A percentile compares a stretch with the other conserved stretches of the same genome.
Evolutionary conservation across 2,329 filamentous ascomycete genomes (phyloP).

Genomic region (Ascochyta clinopodiicola): DNA sequence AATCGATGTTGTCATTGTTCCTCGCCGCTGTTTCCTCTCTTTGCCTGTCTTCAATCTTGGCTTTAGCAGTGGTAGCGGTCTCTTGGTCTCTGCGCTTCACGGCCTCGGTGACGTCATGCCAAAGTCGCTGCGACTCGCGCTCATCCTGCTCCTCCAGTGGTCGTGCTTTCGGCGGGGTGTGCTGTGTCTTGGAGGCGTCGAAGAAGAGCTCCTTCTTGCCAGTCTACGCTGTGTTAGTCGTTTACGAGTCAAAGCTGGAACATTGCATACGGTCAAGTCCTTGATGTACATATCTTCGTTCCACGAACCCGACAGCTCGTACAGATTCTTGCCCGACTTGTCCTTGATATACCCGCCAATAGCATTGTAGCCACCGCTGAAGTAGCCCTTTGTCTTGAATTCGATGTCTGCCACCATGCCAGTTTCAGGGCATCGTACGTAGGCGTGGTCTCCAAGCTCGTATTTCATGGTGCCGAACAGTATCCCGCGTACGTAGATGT

Average conservation of each 20-base stretch:
- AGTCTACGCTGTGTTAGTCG: slow-evolving; percentile 63
- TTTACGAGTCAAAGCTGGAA: slow-evolving; percentile 1
- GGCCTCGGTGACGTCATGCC: slow-evolving; percentile 80
- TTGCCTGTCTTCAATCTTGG: slow-evolving; percentile 92
- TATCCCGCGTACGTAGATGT: slow-evolving; percentile 98
- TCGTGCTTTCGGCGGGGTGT: slow-evolving; percentile 74
- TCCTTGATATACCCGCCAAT: slow-evolving; percentile 92
- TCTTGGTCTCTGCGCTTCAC: slow-evolving; percentile 87
- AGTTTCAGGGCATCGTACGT: slow-evolving; percentile 87
- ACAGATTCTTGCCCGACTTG: slow-evolving; percentile 84
- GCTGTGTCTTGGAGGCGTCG: slow-evolving; percentile 79
- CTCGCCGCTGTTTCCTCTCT: slow-evolving; percentile 85
- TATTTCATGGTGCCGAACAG: slow-evolving; percentile 99
- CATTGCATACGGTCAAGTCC: slow-evolving; percentile 69
- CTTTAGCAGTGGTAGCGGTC: slow-evolving; percentile 91
- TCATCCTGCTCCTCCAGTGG: slow-evolving; percentile 87
- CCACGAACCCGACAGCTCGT: slow-evolving; percentile 88
- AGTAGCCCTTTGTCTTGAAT: slow-evolving; percentile 98
- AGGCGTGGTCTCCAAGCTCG: slow-evolving; percentile 94
- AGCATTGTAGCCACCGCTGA: slow-evolving; percentile 93
- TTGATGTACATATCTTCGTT: slow-evolving; percentile 94
- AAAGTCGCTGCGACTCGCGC: slow-evolving; percentile 87
- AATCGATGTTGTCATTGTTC: slow-evolving; percentile 79
- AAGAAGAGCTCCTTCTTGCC: slow-evolving; percentile 90
- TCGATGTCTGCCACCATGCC: slow-evolving; percentile 89